Percentiles rank a stretch among this genome's conserved stretches.
phyloP scores from a whole-genome alignment of 495 filamentous ascomycete species.

The Darksidea phi region DNA sequence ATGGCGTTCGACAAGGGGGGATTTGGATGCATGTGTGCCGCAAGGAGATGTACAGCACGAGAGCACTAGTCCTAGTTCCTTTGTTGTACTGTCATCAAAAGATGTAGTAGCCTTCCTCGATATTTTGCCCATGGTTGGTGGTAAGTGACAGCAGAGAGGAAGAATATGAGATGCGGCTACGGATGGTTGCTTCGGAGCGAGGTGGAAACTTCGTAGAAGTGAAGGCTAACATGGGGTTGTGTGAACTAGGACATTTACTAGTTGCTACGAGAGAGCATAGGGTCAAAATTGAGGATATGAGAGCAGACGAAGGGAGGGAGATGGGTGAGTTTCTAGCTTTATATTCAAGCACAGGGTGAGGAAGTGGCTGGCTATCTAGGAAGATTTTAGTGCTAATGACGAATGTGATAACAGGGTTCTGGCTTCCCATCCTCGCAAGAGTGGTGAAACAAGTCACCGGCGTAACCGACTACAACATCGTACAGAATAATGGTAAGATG shows the following conservation, averaged over 20 bases:
- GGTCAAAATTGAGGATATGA: conserved; percentile 68
- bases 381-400: not conserved
- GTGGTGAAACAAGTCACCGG: conserved; percentile 64
- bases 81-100: conserved; percentile 71
- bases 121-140: conserved; percentile 76
- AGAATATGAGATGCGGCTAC: not conserved
- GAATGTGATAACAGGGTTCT: conserved; percentile 41
- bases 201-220: too few relatives aligned
- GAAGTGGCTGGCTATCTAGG: too few relatives aligned
- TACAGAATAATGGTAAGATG: conserved; percentile 91
- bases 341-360: not conserved
- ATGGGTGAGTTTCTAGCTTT: conserved; percentile 22
- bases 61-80: conserved; percentile 41
- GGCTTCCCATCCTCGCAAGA: conserved; percentile 71
- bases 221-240: too few relatives aligned
- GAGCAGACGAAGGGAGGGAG: conserved; percentile 61
- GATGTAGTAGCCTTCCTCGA: conserved; percentile 82
- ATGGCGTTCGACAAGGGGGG: conserved; percentile 10
- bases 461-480: conserved; percentile 81
- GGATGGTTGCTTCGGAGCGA: too few relatives aligned
- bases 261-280: conserved; percentile 70
- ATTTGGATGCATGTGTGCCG: conserved; percentile 42
- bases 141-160: conserved; percentile 35
- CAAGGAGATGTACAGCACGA: conserved; percentile 30
- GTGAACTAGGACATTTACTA: conserved; percentile 60